These are phyloP conservation scores for Arachis monticola DNA, from an alignment of 331 rosid species.

Conservation along the genomic window DNA sequence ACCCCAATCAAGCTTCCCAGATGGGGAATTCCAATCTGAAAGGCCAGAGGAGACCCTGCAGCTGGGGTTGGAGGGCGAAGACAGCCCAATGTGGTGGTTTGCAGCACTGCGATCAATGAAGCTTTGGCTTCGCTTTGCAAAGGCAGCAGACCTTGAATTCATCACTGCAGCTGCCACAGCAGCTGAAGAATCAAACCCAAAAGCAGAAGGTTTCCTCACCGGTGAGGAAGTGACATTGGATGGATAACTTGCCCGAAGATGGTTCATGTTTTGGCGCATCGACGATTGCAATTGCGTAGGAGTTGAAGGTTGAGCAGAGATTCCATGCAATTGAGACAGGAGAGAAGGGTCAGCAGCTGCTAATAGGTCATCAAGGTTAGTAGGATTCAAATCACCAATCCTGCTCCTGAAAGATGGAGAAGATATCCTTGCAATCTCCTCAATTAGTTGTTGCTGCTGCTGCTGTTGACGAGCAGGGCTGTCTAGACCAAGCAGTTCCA, in stretches of 20 bases:
- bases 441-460: conserved; percentile 70
- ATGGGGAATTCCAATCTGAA: conserved; percentile 82
- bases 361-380: conserved; percentile 83
- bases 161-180: conserved; percentile 91
- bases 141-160: conserved; percentile 92
- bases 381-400: conserved; percentile 73
- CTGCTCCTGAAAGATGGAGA: conserved; percentile 71
- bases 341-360: conserved; percentile 73
- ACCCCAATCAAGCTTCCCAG: conserved; percentile 92
- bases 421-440: conserved; percentile 85
- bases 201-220: conserved; percentile 70
- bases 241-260: conserved; percentile 87
- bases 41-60: conserved; percentile 61
- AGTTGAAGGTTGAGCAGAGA: conserved; percentile 56
- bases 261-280: conserved; percentile 88
- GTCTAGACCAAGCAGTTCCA: conserved; percentile 72
- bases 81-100: conserved; percentile 51
- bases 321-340: conserved; percentile 71
- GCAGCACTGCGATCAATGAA: conserved; percentile 80
- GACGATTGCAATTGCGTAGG: conserved; percentile 69
- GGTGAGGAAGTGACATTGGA: conserved; percentile 74
- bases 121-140: conserved; percentile 96
- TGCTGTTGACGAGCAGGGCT: conserved; percentile 59
- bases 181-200: conserved; percentile 78
- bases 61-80: conserved; percentile 62